Base-by-base conservation (phyloP, 208 protist species). In the Phytomonas serpens region DNA sequence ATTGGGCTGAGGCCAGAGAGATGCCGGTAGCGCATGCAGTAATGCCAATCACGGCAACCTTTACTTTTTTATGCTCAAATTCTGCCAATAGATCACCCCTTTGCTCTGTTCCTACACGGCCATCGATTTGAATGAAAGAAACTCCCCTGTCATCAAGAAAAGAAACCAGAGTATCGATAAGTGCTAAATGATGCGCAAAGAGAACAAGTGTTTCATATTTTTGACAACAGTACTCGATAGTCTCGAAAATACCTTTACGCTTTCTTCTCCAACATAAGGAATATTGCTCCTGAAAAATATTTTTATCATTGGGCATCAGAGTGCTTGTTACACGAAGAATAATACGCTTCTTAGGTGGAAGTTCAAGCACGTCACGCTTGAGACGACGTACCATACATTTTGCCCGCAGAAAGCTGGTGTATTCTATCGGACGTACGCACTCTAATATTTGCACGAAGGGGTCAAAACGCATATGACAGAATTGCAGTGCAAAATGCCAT, bases 1-100 rank as follows among this genome's bases (percentile, higher is more conserved):
- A 92, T 13, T 77, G 69, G 0, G 90, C 85, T 10, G 81, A 75
- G 10, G 87, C 81, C 37, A 95, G 77, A 31, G 85, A 88, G 52
- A 95, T 84, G 29, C 90, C 90, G 34, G 93, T 85, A 4, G 83
- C 82, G 69, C 87, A 93, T 0, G 86, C 87, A 6, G 87, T 93
- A 38, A 95, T 87, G 19, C 90, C 88, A 29, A 95, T 81, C 30
- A 95, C 57, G 16, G 86, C 86, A 14, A 90, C 74, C n/a, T 73
- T 63, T 27, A 70, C 73, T 31, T 85, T 74, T 3, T 76, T 82
- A 0, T 68, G 16, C 16, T 84, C 79, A 62, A 95, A 93, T 16
- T 71, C 30, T 27, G 36, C 66, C 0, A 95, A 67, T 5, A 89
- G 68, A 10, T 33, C 40, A 16, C 68, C 37, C 29, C 89, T 81